Evolutionary conservation across 306 rosid genomes (phyloP), one percentile per base, ranked within the genome.

Genomic region (Psophocarpus tetragonolobus): DNA sequence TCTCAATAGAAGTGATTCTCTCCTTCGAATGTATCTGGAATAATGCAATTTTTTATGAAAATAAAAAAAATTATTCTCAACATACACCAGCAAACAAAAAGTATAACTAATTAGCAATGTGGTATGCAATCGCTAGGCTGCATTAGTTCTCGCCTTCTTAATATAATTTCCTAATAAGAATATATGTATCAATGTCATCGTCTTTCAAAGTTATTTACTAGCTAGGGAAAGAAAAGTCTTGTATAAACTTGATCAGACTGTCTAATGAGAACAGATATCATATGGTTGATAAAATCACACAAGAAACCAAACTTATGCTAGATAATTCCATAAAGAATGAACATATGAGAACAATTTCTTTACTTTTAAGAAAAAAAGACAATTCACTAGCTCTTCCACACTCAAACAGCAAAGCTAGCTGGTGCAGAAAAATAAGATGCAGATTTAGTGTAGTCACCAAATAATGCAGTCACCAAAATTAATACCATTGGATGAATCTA

Each of bases 341-440:
- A 26, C 30, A 15, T 36, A 21, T 10, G 15, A 9, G 32, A 51
- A 50, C 12, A n/a, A n/a, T n/a, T n/a, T n/a, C n/a, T n/a, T n/a
- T n/a, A n/a, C n/a, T n/a, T n/a, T n/a, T n/a, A n/a, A 14, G 18
- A 48, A 14, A 51, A 36, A 36, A 2, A 11, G 44, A 35, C 10
- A 24, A 10, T 24, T 76, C 38, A 39, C 11, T 42, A 56, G 41
- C 72, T 65, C 68, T 78, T 78, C 76, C 51, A 5, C 48, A 45
- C n/a, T 26, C 82, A 70, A 79, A 58, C 54, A 70, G 77, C 72
- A 60, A 79, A 69, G 70, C 58, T 69, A 69, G 70, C 58, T 69
- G 63, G 63, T 57, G 77, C 14, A 4, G 62, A 78, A 69, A 69
- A 69, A n/a, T n/a, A n/a, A n/a, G n/a, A n/a, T n/a, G n/a, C n/a